These are phyloP conservation scores for Leptomonas seymouri DNA, from an alignment of 208 protist genomes.

Conservation along the genomic window DNA sequence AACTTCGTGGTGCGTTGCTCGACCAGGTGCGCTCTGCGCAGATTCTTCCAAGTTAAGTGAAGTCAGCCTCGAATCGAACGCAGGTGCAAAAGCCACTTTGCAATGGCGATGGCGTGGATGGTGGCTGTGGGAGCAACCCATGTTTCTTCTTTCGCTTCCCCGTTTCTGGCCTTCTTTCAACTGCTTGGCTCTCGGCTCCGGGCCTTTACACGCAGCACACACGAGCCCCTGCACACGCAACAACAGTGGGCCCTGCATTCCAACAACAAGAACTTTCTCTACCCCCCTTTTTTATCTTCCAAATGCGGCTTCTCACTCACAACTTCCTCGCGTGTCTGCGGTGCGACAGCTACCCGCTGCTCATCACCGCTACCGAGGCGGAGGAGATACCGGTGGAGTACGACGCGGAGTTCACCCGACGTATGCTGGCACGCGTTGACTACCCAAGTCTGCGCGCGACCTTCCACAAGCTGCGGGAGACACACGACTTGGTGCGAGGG, in stretches of 20 bases:
- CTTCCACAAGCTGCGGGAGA: constrained; percentile 46
- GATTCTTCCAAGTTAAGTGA: too few relatives aligned
- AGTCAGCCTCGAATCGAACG: too few relatives aligned
- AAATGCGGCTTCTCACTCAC: constrained; percentile 87
- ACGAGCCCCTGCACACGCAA: neutral
- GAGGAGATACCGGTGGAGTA: constrained; percentile 64
- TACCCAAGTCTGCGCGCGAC: constrained; percentile 65
- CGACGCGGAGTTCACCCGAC: constrained; percentile 78
- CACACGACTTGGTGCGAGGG: constrained; percentile 29
- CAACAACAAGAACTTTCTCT: neutral
- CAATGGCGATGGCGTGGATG: too few relatives aligned
- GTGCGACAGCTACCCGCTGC: constrained; percentile 78
- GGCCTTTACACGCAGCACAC: neutral
- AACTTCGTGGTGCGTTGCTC: neutral
- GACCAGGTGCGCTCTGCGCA: neutral
- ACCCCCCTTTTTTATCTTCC: too few relatives aligned
- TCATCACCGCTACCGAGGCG: constrained; percentile 47
- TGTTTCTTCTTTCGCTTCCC: too few relatives aligned
- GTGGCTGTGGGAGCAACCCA: too few relatives aligned
- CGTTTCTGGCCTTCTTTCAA: too few relatives aligned
- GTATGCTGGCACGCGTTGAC: constrained; percentile 86
- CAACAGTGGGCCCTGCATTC: neutral
- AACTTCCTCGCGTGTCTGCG: constrained; percentile 88
- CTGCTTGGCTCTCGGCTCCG: too few relatives aligned
- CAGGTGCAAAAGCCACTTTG: too few relatives aligned